Conservation (phyloP, 202 grass and related monocot species). For the Carex sylvatica region DNA sequence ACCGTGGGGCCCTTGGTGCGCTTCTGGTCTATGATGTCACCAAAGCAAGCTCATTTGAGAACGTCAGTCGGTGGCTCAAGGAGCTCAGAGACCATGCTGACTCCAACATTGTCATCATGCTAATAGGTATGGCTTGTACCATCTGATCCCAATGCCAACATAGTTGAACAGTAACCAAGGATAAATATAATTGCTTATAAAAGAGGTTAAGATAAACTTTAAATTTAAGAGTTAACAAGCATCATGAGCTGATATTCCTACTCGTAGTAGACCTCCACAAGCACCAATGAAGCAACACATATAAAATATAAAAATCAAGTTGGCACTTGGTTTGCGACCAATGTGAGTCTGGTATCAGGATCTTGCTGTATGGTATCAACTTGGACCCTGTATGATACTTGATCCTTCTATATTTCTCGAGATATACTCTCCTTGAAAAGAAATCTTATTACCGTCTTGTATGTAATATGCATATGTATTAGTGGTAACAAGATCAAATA, state of each 20-base stretch:
- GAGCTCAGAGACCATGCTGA: slow-evolving; percentile 41
- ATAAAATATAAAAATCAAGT: not conserved
- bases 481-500: not conserved
- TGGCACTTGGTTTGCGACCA: not conserved
- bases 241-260: not conserved
- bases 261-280: not conserved
- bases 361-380: not conserved
- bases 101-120: slow-evolving; percentile 46
- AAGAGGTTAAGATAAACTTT: not conserved
- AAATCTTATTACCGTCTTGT: not conserved
- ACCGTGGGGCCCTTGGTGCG: slow-evolving; percentile 40
- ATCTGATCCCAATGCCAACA: not conserved
- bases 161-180: not conserved
- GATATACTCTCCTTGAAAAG: not conserved
- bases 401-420: not conserved
- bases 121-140: not conserved
- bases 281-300: not conserved
- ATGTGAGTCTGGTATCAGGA: not conserved
- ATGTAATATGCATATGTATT: not conserved
- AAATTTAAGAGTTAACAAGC: not conserved
- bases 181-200: not conserved
- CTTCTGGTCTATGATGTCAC: slow-evolving; percentile 46
- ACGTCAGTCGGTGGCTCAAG: slow-evolving; percentile 37
- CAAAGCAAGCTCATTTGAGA: slow-evolving; percentile 38
- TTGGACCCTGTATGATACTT: not conserved